phyloP scores from a whole-genome alignment of 2,329 filamentous ascomycete species.

The Diaporthe sp. region DNA sequence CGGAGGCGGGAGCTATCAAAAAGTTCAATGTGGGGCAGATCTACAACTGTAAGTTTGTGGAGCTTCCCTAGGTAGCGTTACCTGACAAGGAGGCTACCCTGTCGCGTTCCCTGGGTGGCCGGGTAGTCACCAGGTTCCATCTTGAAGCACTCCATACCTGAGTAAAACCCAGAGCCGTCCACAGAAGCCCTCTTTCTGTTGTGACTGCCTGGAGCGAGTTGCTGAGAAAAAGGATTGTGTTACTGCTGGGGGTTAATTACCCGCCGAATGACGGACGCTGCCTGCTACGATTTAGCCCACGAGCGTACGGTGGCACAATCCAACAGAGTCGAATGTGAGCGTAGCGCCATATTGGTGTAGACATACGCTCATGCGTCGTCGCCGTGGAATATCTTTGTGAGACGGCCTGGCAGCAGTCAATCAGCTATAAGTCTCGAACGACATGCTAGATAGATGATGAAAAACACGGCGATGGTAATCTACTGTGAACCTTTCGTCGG shows the following conservation, averaged over 20 bases:
- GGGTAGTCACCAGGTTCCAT: neutral
- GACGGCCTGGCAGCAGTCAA: neutral
- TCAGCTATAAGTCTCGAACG: neutral
- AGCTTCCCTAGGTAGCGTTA: neutral
- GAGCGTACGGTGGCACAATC: neutral
- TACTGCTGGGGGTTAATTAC: neutral
- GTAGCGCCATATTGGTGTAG: no score
- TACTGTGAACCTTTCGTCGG: neutral
- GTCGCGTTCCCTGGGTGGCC: neutral
- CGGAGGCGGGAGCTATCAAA: conserved; percentile 26
- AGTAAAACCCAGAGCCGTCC: neutral
- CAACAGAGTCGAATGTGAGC: neutral
- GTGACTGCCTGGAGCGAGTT: neutral
- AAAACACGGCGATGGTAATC: neutral
- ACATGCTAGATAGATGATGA: neutral
- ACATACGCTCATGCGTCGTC: neutral
- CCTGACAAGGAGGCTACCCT: neutral
- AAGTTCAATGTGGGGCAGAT: conserved; percentile 30
- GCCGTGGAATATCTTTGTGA: neutral
- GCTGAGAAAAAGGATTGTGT: neutral
- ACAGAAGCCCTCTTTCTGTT: neutral
- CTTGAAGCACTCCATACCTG: neutral
- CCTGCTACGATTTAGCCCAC: neutral
- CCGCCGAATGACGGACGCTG: neutral
- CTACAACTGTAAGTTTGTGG: neutral